A percentile compares a stretch with the other conserved stretches of the same genome.
These are phyloP conservation scores for Stromatinia cepivora DNA, from an alignment of 2,329 filamentous ascomycete species.

Conservation along the genomic window DNA sequence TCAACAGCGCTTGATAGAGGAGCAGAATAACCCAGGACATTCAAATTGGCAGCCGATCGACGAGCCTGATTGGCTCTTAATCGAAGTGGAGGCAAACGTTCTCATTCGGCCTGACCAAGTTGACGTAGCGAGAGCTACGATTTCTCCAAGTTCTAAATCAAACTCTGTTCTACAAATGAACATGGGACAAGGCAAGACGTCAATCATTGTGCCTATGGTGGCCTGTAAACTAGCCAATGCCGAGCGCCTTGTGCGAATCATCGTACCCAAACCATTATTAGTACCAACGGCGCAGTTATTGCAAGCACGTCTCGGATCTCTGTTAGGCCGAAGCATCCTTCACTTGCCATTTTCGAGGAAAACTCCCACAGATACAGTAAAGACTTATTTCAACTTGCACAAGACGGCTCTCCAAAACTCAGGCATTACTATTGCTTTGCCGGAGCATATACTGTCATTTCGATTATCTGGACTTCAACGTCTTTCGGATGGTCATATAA, in stretches of 20 bases:
- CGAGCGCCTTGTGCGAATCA: conserved; percentile 44
- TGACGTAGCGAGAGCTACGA: conserved; percentile 61
- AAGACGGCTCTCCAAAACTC: conserved; percentile 39
- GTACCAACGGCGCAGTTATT: conserved; percentile 50
- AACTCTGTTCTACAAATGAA: conserved; percentile 67
- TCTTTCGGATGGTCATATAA: conserved; percentile 44
- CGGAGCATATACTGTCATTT: conserved; percentile 57
- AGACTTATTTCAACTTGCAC: conserved; percentile 45
- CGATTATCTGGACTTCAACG: conserved; percentile 51
- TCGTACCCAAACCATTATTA: conserved; percentile 49
- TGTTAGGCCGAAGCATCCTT: conserved; percentile 47
- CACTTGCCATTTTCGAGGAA: conserved; percentile 51
- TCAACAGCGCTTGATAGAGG: conserved; percentile 41
- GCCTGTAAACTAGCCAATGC: conserved; percentile 49
- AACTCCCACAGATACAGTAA: conserved; percentile 42
- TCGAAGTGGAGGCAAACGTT: conserved; percentile 66
- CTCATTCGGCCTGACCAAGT: conserved; percentile 63
- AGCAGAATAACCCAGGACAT: conserved; percentile 46
- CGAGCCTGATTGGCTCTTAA: conserved; percentile 61
- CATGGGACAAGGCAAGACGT: conserved; percentile 66
- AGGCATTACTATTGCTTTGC: conserved; percentile 51
- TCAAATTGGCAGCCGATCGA: conserved; percentile 42
- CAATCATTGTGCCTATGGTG: conserved; percentile 56
- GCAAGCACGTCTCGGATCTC: conserved; percentile 46
- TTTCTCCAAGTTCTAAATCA: conserved; percentile 49